These are phyloP conservation scores for Erodium maritimum DNA, from an alignment of 345 rosid genomes.

Conservation along the genomic window DNA sequence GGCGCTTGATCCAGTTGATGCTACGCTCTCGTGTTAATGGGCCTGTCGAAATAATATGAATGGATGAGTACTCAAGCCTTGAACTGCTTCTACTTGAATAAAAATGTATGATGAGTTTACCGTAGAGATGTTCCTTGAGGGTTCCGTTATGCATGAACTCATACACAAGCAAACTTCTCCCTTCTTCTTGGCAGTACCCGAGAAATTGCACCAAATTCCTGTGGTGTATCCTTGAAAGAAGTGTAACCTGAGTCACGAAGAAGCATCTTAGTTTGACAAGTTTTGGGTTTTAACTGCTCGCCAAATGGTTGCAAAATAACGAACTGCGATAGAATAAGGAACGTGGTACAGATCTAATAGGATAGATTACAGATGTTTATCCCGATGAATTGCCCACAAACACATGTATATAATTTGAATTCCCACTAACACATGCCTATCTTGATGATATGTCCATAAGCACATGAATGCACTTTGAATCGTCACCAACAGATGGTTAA, in stretches of 20 bases:
- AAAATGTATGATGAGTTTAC: constrained; percentile 25
- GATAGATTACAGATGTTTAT: too few relatives aligned
- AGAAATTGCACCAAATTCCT: constrained; percentile 93
- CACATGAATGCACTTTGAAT: too few relatives aligned
- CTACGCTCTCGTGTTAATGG: constrained; percentile 44
- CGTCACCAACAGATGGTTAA: too few relatives aligned
- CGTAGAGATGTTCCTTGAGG: constrained; percentile 94
- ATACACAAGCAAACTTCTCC: constrained; percentile 72
- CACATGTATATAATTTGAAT: too few relatives aligned
- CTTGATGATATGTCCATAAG: too few relatives aligned
- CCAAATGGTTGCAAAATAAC: too few relatives aligned
- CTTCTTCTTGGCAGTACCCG: constrained; percentile 95
- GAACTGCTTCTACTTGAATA: background rate
- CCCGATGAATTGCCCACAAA: too few relatives aligned
- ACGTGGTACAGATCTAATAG: background rate
- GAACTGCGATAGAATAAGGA: too few relatives aligned
- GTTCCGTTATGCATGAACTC: constrained; percentile 98
- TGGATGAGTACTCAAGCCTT: constrained; percentile 4
- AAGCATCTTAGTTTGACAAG: background rate
- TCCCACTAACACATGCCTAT: too few relatives aligned
- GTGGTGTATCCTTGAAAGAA: constrained; percentile 98
- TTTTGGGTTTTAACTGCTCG: too few relatives aligned
- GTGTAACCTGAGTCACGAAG: constrained; percentile 47
- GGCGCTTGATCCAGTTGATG: constrained; percentile 85
- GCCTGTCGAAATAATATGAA: constrained; percentile 24